Conservation (phyloP, 331 rosid species). For the Cydonia oblonga region DNA sequence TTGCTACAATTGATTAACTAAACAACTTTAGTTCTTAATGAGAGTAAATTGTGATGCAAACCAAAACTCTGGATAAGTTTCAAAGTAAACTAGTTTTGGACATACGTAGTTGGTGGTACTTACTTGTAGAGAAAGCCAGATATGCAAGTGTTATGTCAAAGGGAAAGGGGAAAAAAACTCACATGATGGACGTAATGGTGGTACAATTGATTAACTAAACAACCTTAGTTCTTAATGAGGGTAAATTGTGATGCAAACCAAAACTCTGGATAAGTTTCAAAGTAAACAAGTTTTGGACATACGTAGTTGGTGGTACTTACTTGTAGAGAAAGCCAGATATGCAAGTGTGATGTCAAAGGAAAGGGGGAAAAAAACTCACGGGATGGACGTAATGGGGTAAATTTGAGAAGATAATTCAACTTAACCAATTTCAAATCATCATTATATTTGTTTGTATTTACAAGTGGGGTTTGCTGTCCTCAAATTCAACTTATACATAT, state of each 20-base stretch:
- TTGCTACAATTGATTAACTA: no score
- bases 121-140: no score
- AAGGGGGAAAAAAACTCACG: not conserved
- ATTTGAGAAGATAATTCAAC: not conserved
- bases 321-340: not conserved
- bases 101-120: no score
- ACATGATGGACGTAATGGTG: no score
- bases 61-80: no score
- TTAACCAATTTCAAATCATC: not conserved
- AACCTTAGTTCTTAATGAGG: not conserved
- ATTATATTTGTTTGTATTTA: not conserved
- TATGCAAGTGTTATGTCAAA: no score
- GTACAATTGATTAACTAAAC: no score
- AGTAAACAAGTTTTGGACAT: not conserved
- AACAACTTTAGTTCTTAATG: no score
- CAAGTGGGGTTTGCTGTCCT: not conserved
- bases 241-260: not conserved
- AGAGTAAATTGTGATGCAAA: no score
- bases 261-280: not conserved
- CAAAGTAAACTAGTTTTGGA: no score
- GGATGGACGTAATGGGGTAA: not conserved
- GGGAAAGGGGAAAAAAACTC: no score
- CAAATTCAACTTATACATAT: not conserved
- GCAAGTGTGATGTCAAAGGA: not conserved
- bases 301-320: not conserved